A percentile compares a stretch with the other conserved stretches of the same genome.
phyloP scores from a whole-genome alignment of 2,329 filamentous ascomycete genomes.

The Zymoseptoria crescenta region DNA sequence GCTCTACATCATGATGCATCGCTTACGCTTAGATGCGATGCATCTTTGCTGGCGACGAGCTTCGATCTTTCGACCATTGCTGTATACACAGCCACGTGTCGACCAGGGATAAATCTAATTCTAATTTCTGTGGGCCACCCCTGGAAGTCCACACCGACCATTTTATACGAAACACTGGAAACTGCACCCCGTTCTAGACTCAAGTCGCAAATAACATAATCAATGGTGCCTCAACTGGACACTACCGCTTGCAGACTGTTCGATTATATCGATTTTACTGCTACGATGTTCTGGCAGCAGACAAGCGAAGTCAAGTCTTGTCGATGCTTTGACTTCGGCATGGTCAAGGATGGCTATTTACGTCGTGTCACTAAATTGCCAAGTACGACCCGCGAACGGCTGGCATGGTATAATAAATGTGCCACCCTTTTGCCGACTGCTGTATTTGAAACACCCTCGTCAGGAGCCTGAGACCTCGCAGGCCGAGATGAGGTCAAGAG shows the following conservation, averaged over 20 bases:
- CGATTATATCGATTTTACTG: background rate
- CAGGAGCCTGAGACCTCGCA: background rate
- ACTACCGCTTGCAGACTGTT: background rate
- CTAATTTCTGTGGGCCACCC: background rate
- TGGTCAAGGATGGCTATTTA: no score
- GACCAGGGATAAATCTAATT: background rate
- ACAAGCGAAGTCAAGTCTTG: background rate
- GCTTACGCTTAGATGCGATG: no score
- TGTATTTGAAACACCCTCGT: background rate
- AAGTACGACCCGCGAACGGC: slow-evolving; percentile 2
- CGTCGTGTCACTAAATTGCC: no score
- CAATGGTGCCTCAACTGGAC: background rate
- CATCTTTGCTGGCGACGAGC: no score
- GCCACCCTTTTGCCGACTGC: background rate
- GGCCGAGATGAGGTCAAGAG: background rate
- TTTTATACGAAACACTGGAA: background rate
- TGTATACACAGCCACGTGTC: background rate
- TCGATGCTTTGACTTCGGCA: no score
- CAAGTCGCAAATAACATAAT: background rate
- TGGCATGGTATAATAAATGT: background rate
- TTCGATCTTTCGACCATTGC: no score
- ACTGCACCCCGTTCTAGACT: background rate
- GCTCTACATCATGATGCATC: no score
- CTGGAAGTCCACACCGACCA: background rate
- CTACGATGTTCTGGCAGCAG: background rate